These are phyloP conservation scores for Biancaea sappan DNA, from an alignment of 306 rosid genomes.

Conservation along the genomic window DNA sequence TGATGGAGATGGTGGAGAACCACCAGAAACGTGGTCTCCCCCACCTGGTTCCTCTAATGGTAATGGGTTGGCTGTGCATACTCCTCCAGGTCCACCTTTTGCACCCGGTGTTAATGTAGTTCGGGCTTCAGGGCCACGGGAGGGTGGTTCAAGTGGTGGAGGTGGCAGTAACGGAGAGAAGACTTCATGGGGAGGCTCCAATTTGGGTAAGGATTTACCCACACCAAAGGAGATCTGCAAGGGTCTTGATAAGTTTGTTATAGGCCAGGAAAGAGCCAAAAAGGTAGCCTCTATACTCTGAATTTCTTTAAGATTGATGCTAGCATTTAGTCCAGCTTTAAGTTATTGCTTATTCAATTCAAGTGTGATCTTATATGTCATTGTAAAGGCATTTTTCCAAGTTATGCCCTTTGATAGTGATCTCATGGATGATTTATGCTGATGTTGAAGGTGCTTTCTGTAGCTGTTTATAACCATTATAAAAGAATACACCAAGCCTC, in stretches of 20 bases:
- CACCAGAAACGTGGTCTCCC: conserved; percentile 77
- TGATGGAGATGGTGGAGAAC: conserved; percentile 54
- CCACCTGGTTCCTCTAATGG: conserved; percentile 44
- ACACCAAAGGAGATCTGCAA: conserved; percentile 90
- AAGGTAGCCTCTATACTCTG: conserved; percentile 49
- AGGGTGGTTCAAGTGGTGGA: conserved; percentile 43
- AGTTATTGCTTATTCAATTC: not conserved
- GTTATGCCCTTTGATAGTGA: conserved; percentile 11
- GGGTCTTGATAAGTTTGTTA: conserved; percentile 94
- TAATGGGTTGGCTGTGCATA: conserved; percentile 85
- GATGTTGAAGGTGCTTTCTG: conserved; percentile 84
- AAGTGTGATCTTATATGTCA: not conserved
- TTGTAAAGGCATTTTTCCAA: conserved; percentile 29
- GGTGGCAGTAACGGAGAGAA: conserved; percentile 55
- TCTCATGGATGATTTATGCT: conserved; percentile 40
- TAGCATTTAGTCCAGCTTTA: not conserved
- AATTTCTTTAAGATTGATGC: conserved; percentile 5
- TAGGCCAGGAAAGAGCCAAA: conserved; percentile 90
- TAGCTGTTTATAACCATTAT: conserved; percentile 96
- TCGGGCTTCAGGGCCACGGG: conserved; percentile 61
- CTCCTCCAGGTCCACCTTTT: conserved; percentile 93
- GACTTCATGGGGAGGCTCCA: conserved; percentile 88
- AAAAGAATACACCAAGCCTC: conserved; percentile 85
- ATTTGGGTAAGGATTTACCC: conserved; percentile 87
- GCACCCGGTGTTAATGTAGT: conserved; percentile 72